Base-by-base conservation (phyloP, 2,329 filamentous ascomycete genomes). In the Botrytis aclada region DNA sequence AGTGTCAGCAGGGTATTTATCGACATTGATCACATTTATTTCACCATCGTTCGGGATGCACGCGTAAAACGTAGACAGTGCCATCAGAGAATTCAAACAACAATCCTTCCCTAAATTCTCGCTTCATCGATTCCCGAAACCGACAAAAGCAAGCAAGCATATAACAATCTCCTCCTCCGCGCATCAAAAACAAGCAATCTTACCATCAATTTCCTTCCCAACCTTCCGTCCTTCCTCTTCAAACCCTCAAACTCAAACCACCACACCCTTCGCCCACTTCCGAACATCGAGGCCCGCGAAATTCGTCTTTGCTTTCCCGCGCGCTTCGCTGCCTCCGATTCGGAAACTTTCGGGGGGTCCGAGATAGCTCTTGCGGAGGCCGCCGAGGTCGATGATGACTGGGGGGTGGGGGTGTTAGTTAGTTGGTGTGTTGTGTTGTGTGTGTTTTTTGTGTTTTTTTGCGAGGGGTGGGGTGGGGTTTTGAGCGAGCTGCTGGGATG, bases 351-450 rank as follows among this genome's bases (percentile, higher is more conserved):
- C 82, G 16, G 82, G 82, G 3, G 83, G 83, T 0, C 83, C 83
- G 29, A 84, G 74, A 76, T 84, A 84, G 72, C 81, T 83, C 16
- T 77, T 66, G 60, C 81, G 80, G 22, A 84, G 78, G 5, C 82
- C 83, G 8, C 83, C 83, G 32, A 84, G 73, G 79, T 84, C 80
- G 41, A 84, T 62, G 6, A 84, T 80, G 34, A 84, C 75, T 71
- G 4, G 22, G 22, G 45, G 20, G 18, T 7, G 18, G 14, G 43
- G 20, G 43, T 20, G 9, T 47, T 25, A 25, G 45, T 47, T 5
- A 39, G 37, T 39, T 10, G 3, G 22, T 45, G 0, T 45, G 18
- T 20, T 20, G 2, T 45, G 43, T 43, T 43, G 41, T 2, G n/a
- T n/a, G n/a, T n/a, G n/a, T n/a, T n/a, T n/a, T n/a, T n/a, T n/a